phyloP scores from a whole-genome alignment of 2,329 filamentous ascomycete genomes.

The Diaporthe batatas region DNA sequence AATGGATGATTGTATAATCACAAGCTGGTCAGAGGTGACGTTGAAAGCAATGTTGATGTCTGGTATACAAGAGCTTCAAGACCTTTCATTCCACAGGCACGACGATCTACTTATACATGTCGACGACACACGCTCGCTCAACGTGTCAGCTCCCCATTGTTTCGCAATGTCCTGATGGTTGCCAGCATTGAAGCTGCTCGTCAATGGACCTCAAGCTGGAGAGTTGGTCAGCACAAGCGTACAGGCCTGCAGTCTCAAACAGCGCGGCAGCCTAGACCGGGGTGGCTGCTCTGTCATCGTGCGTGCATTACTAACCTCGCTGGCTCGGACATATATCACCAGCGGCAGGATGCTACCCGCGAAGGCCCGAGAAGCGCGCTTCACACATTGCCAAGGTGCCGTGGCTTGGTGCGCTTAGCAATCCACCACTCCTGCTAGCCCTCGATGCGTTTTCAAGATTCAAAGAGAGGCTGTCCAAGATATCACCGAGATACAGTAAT shows the following conservation, averaged over 20 bases:
- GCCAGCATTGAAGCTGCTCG: slow-evolving; percentile 7
- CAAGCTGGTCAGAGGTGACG: background rate
- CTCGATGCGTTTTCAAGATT: slow-evolving; percentile 6
- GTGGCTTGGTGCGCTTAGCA: slow-evolving; percentile 7
- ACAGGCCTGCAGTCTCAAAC: slow-evolving; percentile 1
- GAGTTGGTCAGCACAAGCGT: background rate
- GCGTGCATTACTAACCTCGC: background rate
- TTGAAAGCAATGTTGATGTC: slow-evolving; percentile 21
- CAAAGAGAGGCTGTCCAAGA: slow-evolving; percentile 1
- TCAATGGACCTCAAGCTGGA: background rate
- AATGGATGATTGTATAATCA: background rate
- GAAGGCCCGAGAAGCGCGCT: slow-evolving; percentile 11
- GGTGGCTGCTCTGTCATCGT: background rate
- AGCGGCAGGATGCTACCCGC: background rate
- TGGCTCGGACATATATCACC: background rate
- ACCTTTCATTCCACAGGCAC: slow-evolving; percentile 5
- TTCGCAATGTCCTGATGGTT: background rate
- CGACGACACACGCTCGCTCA: background rate
- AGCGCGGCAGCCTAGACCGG: background rate
- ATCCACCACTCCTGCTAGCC: background rate
- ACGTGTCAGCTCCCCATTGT: background rate
- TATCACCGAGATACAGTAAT: background rate
- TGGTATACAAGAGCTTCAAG: slow-evolving; percentile 21
- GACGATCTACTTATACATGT: slow-evolving; percentile 23
- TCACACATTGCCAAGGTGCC: background rate